Percentiles rank a stretch among this genome's conserved stretches.
Evolutionary conservation across 139 green algal genomes (phyloP).

Genomic region (Raphidocelis subcapitata): DNA sequence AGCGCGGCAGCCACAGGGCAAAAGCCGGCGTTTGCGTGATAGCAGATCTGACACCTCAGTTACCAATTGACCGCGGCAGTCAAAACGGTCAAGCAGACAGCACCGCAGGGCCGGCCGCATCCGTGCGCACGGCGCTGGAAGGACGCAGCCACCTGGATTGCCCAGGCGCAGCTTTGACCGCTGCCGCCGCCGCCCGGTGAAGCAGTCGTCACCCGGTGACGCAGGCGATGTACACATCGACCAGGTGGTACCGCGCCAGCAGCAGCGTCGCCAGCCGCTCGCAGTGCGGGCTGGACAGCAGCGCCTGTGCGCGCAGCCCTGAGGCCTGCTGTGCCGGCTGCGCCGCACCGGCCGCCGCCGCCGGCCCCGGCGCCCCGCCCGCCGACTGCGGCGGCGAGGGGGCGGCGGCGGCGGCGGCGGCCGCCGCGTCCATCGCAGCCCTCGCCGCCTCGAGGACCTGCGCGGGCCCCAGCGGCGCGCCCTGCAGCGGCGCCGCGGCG

Average conservation of each 20-base stretch:
- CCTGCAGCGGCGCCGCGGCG: not conserved
- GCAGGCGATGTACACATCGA: conserved; percentile 42
- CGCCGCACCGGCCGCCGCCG: not conserved
- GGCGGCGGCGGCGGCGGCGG: not conserved
- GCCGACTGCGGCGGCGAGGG: not conserved
- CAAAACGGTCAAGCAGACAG: too few relatives aligned
- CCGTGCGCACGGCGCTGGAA: too few relatives aligned
- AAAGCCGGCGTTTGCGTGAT: too few relatives aligned
- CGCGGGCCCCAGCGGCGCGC: not conserved
- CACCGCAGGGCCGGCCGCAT: too few relatives aligned
- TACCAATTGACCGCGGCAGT: too few relatives aligned
- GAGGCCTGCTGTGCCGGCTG: not conserved
- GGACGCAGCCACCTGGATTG: too few relatives aligned
- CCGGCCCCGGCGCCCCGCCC: not conserved
- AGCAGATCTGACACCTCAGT: too few relatives aligned
- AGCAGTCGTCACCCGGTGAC: too few relatives aligned
- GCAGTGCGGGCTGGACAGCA: conserved; percentile 47
- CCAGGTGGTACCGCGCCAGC: conserved; percentile 47
- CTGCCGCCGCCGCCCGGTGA: too few relatives aligned
- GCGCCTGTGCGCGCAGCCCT: conserved; percentile 41
- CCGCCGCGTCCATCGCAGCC: not conserved
- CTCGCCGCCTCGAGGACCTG: conserved; percentile 18
- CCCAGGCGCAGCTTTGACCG: too few relatives aligned
- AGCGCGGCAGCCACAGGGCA: too few relatives aligned
- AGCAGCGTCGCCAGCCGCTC: conserved; percentile 48